These are phyloP conservation scores for Leucocoprinus birnbaumii DNA, from an alignment of 768 basidiomycete genomes.

Conservation along the genomic window DNA sequence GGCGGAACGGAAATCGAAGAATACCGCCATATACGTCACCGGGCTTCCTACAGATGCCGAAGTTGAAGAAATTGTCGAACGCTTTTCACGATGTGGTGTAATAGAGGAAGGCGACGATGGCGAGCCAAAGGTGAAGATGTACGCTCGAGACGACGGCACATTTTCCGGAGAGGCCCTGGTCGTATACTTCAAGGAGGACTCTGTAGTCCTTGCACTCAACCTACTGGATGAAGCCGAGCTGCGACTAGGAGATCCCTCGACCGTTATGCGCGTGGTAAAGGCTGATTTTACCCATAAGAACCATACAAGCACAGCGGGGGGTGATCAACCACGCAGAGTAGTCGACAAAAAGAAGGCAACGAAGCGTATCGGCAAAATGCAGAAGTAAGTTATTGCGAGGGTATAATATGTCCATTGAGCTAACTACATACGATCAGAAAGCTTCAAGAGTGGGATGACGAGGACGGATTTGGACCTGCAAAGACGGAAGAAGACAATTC, in stretches of 20 bases:
- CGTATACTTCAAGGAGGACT: slow-evolving; percentile 97
- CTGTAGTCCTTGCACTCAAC: slow-evolving; percentile 80
- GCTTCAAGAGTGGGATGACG: slow-evolving; percentile 91
- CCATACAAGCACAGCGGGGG: slow-evolving; percentile 35
- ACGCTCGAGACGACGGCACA: slow-evolving; percentile 79
- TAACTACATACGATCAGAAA: slow-evolving; percentile 51
- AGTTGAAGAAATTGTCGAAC: slow-evolving; percentile 68
- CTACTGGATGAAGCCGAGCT: slow-evolving; percentile 93
- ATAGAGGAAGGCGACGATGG: slow-evolving; percentile 92
- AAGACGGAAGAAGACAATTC: slow-evolving; percentile 52
- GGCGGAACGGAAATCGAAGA: slow-evolving; percentile 73
- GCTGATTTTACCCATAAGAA: slow-evolving; percentile 80
- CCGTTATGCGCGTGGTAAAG: slow-evolving; percentile 69
- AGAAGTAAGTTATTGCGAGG: slow-evolving; percentile 51
- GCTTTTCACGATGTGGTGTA: slow-evolving; percentile 91
- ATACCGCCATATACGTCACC: slow-evolving; percentile 90
- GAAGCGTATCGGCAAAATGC: slow-evolving; percentile 80
- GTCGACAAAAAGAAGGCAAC: slow-evolving; percentile 78
- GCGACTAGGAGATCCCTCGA: slow-evolving; percentile 71
- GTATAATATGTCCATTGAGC: not conserved
- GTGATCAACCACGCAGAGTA: slow-evolving; percentile 52
- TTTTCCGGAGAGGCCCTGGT: slow-evolving; percentile 96
- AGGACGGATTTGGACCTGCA: slow-evolving; percentile 84
- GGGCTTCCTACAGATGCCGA: slow-evolving; percentile 78
- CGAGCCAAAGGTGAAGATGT: slow-evolving; percentile 93